Evolutionary conservation across 2,329 filamentous ascomycete species (phyloP), one percentile per base, ranked within the genome.

Genomic region (Gliomastix tumulicola): DNA sequence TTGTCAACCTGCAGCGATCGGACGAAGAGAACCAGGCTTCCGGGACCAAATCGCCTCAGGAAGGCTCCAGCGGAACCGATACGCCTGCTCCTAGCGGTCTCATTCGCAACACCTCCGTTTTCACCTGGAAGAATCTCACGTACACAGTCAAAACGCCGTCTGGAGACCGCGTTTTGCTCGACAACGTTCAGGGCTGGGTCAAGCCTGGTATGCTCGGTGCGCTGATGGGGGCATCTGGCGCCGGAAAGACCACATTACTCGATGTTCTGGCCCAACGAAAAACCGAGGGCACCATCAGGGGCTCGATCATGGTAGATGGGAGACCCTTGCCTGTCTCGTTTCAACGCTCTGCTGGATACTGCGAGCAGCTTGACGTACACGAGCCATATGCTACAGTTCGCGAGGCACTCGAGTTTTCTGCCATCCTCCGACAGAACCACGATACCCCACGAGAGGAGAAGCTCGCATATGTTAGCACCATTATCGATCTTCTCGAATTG

Each of bases 181-280:
- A 92, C 44, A 74, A 90, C 39, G 83, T 94, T 2, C 78, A 88
- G 8, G 88, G 88, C 6, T 94, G 85, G 84, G 86, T 94, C 39
- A 89, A 89, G 56, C 88, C 88, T 1, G 88, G 88, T 21, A 94
- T 85, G 2, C 63, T 94, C 23, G 94, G 87, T 3, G 88, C 87
- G 3, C 67, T 94, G 7, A 81, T 81, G 76, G 76, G 81, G 27
- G 74, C 79, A 0, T 76, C 52, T 17, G 63, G 63, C 19, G 63
- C 63, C 0, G 63, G 63, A 0, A 67, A 67, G 46, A 67, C 63
- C 3, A 67, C 63, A 0, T 53, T 67, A 6, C 47, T 67, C 2
- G 62, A 66, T 37, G 62, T 60, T 2, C 49, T 67, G 5, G 63
- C 63, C 3, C 59, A 66, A 33, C 64, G 81, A 11, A 75, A 69